A percentile compares a stretch with the other conserved stretches of the same genome.
Conservation (phyloP, 1,284 basidiomycete genomes). For the Phenoliferia sp. region DNA sequence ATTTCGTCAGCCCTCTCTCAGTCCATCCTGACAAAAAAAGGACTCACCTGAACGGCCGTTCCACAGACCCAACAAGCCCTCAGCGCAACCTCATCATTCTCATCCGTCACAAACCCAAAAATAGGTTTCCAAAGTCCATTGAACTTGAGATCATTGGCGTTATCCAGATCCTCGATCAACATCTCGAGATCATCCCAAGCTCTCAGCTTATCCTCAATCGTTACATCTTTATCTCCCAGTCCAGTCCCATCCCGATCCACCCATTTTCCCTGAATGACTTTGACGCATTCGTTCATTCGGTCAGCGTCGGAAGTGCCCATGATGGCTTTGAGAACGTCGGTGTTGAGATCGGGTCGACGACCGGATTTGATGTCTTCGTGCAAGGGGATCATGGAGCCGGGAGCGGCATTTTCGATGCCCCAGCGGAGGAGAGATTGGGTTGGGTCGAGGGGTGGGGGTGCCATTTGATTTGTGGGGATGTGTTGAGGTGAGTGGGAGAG, state of each 20-base stretch:
- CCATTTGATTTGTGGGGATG: background rate
- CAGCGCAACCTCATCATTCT: slow-evolving; percentile 60
- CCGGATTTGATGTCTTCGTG: slow-evolving; percentile 24
- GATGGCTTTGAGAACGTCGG: slow-evolving; percentile 77
- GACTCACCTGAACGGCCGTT: slow-evolving; percentile 63
- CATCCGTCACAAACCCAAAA: slow-evolving; percentile 58
- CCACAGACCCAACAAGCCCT: slow-evolving; percentile 87
- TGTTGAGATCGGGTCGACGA: slow-evolving; percentile 51
- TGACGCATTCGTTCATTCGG: slow-evolving; percentile 81
- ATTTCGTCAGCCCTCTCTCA: no score
- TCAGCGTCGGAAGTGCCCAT: slow-evolving; percentile 79
- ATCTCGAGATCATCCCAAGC: slow-evolving; percentile 95
- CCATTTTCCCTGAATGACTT: slow-evolving; percentile 60
- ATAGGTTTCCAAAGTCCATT: slow-evolving; percentile 83
- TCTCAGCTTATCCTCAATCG: slow-evolving; percentile 60
- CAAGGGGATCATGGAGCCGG: slow-evolving; percentile 15
- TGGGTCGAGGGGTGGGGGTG: slow-evolving; percentile 13
- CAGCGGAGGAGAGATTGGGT: slow-evolving; percentile 30
- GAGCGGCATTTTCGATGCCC: slow-evolving; percentile 32
- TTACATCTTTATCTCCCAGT: slow-evolving; percentile 60
- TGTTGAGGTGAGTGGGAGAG: background rate
- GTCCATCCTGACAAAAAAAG: background rate
- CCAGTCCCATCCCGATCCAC: slow-evolving; percentile 55
- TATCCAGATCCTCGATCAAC: slow-evolving; percentile 93
- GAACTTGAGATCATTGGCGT: slow-evolving; percentile 85